Conservation (phyloP, 495 filamentous ascomycete species). For the Talaromyces proteolyticus region DNA sequence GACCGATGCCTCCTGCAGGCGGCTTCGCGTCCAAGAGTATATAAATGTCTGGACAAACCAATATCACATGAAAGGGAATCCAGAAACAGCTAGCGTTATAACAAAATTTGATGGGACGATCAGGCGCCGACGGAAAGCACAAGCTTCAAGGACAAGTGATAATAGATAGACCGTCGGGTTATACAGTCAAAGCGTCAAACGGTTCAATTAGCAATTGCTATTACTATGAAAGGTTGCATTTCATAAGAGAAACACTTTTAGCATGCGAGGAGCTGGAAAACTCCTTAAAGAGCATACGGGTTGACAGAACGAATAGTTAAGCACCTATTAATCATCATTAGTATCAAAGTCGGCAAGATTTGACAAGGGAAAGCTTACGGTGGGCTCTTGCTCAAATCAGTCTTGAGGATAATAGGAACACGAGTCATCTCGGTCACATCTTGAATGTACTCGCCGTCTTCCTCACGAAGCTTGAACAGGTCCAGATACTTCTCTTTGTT, state of each 20-base stretch:
- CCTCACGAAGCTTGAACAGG: conserved; percentile 84
- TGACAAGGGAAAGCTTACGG: conserved; percentile 61
- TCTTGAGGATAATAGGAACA: conserved; percentile 95
- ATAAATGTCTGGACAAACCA: conserved; percentile 3
- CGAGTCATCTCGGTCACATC: conserved; percentile 97
- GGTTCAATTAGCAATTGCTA: not conserved
- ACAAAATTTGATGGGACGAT: not conserved
- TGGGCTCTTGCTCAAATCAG: conserved; percentile 96
- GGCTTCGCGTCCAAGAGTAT: not conserved
- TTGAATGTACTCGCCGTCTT: conserved; percentile 93
- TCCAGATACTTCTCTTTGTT: conserved; percentile 96
- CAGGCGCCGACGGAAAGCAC: not conserved
- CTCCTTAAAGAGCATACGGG: conserved; percentile 78
- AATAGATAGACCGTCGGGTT: no score
- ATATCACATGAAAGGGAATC: not conserved
- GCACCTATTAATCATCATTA: conserved; percentile 60
- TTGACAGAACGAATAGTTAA: conserved; percentile 96
- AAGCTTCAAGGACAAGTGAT: not conserved
- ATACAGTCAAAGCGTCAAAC: not conserved
- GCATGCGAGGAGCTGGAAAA: not conserved
- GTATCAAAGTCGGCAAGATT: conserved; percentile 4
- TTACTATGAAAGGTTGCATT: not conserved
- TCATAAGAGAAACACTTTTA: not conserved
- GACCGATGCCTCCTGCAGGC: not conserved
- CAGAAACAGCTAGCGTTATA: not conserved